Base-by-base conservation (phyloP, 2,329 filamentous ascomycete genomes). In the Calonectria crousiana region DNA sequence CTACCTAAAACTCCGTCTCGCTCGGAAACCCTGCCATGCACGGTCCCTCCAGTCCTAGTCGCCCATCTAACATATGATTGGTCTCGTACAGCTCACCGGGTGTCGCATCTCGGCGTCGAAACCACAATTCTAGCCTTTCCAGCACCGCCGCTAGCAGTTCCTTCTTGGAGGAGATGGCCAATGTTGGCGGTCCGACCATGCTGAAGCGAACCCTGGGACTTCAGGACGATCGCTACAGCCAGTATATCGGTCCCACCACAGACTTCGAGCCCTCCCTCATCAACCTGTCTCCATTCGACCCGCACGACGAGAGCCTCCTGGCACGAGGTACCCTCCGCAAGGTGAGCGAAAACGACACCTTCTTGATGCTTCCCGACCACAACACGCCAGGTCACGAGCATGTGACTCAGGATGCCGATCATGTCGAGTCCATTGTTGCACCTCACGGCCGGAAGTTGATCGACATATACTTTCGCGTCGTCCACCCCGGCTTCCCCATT, bases 221-320 rank as follows among this genome's bases (percentile, higher is more conserved):
- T 78, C 94, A 96, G 83, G 88, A 91, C 81, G 93, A 95, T 83
- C 92, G 94, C 74, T 95, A 94, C 83, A 95, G 94, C 85, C 93
- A 95, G 84, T 95, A 96, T 82, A 95, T 97, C 79, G 95, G 95
- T 32, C 91, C 93, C 72, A 96, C 94, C 66, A 95, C 94, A 66
- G 94, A 95, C 80, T 95, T 96, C 82, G 95, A 97, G 82, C 93
- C 94, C 20, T 93, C 93, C n/a, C 88, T 97, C 69, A 95, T 96
- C 84, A 94, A 95, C 79, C 89, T 96, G 28, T 95, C 94, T 28
- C 89, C 92, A 8, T 96, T 96, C 83, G 94, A 96, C 84, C 93
- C 92, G 36, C 93, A 94, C 82, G 94, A 96, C 86, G 94, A 96
- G 85, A 95, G 93, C 81, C 90, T 94, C 28, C 89, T 95, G 72